phyloP scores from a whole-genome alignment of 129 eudicot genomes.

The Artemisia tridentata region DNA sequence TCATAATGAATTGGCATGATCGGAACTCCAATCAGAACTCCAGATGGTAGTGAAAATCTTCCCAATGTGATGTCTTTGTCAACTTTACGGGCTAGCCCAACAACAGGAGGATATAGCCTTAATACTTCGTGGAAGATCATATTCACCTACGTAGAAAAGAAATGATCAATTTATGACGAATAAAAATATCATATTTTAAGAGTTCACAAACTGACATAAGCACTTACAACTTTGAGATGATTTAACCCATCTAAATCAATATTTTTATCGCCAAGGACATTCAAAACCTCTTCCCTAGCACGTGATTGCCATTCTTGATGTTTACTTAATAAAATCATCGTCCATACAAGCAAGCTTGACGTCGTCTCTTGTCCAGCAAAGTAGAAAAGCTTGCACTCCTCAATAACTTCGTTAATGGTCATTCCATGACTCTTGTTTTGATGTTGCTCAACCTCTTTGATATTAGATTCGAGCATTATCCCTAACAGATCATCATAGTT shows the following conservation, averaged over 20 bases:
- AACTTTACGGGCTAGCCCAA: conserved; percentile 15
- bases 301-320: conserved; percentile 40
- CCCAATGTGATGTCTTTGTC: conserved; percentile 31
- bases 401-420: conserved; percentile 34
- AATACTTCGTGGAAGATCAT: conserved; percentile 43
- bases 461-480: conserved; percentile 32
- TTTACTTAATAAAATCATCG: conserved; percentile 31
- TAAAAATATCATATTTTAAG: not conserved
- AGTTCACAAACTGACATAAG: not conserved
- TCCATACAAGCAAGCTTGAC: conserved; percentile 38
- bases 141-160: conserved; percentile 24
- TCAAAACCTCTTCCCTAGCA: conserved; percentile 42
- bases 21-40: conserved; percentile 25
- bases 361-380: conserved; percentile 50
- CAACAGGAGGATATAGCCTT: conserved; percentile 39
- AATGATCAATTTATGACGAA: not conserved
- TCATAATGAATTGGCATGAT: conserved; percentile 32
- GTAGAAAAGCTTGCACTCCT: conserved; percentile 41
- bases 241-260: conserved; percentile 23
- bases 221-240: conserved; percentile 36
- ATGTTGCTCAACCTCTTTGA: conserved; percentile 26
- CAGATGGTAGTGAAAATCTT: conserved; percentile 22
- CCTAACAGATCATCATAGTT: conserved; percentile 33
- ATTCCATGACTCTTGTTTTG: conserved; percentile 29
- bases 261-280: conserved; percentile 18